Percentiles rank a stretch among this genome's conserved stretches.
phyloP scores from a whole-genome alignment of 2,329 filamentous ascomycete species.

The Fusarium irregulare region DNA sequence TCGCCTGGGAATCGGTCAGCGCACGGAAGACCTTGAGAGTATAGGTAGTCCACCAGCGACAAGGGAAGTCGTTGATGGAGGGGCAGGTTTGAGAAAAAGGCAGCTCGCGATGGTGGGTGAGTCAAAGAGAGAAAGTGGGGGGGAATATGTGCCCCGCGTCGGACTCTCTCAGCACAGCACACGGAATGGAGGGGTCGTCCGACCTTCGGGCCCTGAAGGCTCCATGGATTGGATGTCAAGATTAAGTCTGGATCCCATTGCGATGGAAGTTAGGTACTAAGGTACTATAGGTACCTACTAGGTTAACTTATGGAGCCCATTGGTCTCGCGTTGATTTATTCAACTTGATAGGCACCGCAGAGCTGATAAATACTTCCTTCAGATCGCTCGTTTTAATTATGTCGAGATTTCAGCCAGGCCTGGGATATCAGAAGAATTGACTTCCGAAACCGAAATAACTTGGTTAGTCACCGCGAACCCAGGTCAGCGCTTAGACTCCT shows the following conservation, averaged over 20 bases:
- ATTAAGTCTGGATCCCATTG: background rate
- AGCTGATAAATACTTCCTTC: too few relatives aligned
- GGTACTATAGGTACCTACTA: background rate
- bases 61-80: conserved; percentile 39
- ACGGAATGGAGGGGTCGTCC: conserved; percentile 2
- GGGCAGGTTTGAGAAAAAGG: conserved; percentile 45
- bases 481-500: background rate
- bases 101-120: conserved; percentile 46
- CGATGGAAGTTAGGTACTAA: background rate
- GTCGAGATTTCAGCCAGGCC: too few relatives aligned
- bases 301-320: too few relatives aligned
- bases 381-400: too few relatives aligned
- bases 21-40: conserved; percentile 20
- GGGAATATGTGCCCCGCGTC: conserved; percentile 43
- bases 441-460: background rate
- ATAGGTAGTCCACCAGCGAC: conserved; percentile 29
- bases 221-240: background rate
- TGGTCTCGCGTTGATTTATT: too few relatives aligned
- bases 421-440: too few relatives aligned
- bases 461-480: background rate
- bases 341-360: too few relatives aligned
- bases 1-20: conserved; percentile 31
- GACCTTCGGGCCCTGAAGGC: background rate
- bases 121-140: conserved; percentile 45
- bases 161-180: background rate